A percentile compares a stretch with the other conserved stretches of the same genome.
Evolutionary conservation across 1,284 basidiomycete genomes (phyloP).

Genomic region (Trichosporon coremiiforme): DNA sequence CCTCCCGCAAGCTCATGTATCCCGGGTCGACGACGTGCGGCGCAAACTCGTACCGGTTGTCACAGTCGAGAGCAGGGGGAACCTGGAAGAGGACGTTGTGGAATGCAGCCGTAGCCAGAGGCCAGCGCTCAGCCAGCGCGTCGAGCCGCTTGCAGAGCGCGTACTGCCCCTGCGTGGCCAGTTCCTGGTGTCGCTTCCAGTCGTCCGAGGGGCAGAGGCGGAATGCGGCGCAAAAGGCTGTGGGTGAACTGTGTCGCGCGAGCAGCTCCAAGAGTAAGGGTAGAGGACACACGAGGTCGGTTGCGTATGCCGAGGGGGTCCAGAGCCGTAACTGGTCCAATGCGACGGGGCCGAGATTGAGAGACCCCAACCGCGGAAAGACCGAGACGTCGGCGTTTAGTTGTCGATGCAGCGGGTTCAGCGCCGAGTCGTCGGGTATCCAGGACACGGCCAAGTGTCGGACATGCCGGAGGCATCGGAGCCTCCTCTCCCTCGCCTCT

Average conservation of each 20-base stretch:
- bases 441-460: constrained; percentile 2
- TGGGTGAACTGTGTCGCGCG: background rate
- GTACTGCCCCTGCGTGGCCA: constrained; percentile 33
- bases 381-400: background rate
- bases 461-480: constrained; percentile 5
- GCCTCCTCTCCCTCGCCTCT: background rate
- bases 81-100: constrained; percentile 45
- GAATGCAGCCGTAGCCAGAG: constrained; percentile 25
- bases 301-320: constrained; percentile 32
- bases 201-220: constrained; percentile 32
- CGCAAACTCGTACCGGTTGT: constrained; percentile 44
- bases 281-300: constrained; percentile 23
- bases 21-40: constrained; percentile 32
- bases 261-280: constrained; percentile 38
- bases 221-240: constrained; percentile 36
- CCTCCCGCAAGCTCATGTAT: background rate
- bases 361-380: constrained; percentile 31
- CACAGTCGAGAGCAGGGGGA: constrained; percentile 33
- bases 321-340: constrained; percentile 39
- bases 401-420: background rate
- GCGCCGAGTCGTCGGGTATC: constrained; percentile 18
- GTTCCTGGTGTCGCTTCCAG: constrained; percentile 40
- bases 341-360: constrained; percentile 34
- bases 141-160: constrained; percentile 34
- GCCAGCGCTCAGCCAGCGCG: constrained; percentile 29